Evolutionary conservation across 106 monocot species (phyloP).

Genomic region (Iris macrosiphon): DNA sequence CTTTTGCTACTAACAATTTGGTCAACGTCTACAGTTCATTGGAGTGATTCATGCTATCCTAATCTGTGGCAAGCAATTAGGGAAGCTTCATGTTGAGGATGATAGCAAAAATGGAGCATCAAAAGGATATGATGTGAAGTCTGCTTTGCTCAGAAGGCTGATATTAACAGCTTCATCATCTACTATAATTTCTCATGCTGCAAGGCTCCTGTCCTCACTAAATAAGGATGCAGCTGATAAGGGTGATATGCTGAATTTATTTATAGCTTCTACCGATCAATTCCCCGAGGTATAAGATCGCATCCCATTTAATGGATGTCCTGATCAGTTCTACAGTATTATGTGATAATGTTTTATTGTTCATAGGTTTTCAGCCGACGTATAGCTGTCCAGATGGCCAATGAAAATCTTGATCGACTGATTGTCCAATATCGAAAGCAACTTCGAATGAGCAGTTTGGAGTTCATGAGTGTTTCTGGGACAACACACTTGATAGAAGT

Average conservation of each 20-base stretch:
- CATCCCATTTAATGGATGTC: neutral
- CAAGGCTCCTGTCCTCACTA: conserved; percentile 65
- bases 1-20: neutral
- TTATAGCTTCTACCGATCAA: conserved; percentile 45
- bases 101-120: conserved; percentile 6
- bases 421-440: conserved; percentile 69
- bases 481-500: conserved; percentile 93
- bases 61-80: conserved; percentile 67
- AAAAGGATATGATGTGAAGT: conserved; percentile 30
- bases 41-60: conserved; percentile 64
- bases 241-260: conserved; percentile 70
- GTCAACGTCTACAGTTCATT: conserved; percentile 46
- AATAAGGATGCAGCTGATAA: conserved; percentile 79
- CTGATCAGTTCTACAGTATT: neutral
- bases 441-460: conserved; percentile 64
- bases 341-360: conserved; percentile 1
- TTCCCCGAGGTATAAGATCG: conserved; percentile 74
- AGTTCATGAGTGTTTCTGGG: conserved; percentile 78
- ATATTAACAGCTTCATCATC: conserved; percentile 81
- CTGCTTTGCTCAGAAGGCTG: conserved; percentile 74
- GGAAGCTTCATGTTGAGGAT: conserved; percentile 53
- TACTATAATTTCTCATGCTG: conserved; percentile 53
- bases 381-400: conserved; percentile 36
- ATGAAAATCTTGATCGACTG: conserved; percentile 68
- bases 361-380: conserved; percentile 53